A percentile compares a stretch with the other conserved stretches of the same genome.
Conservation (phyloP, 306 rosid species). For the Cajanus cajan region DNA sequence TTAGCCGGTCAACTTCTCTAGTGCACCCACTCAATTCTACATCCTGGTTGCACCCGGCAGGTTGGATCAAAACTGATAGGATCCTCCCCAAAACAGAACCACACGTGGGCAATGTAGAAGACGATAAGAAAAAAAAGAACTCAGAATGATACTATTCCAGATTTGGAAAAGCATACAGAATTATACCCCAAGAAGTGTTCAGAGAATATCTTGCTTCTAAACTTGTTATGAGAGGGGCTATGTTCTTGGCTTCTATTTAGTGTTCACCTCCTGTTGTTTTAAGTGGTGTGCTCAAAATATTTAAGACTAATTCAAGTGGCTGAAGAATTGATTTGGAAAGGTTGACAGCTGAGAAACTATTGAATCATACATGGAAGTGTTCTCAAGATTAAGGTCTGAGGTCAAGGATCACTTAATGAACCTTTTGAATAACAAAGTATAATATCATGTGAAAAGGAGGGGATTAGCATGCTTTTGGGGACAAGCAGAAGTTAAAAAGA, state of each 20-base stretch:
- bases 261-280: neutral
- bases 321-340: neutral
- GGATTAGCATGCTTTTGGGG: neutral
- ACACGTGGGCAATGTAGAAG: no score
- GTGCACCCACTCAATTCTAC: no score
- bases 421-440: neutral
- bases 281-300: neutral
- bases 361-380: neutral
- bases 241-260: neutral
- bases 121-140: no score
- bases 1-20: no score
- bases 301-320: neutral
- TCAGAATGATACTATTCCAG: no score
- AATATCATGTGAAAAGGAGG: neutral
- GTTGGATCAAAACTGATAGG: no score
- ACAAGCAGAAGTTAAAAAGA: neutral
- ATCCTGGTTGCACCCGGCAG: no score
- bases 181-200: no score
- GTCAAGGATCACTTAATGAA: neutral
- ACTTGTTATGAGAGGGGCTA: neutral
- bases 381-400: neutral
- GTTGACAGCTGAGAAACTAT: neutral
- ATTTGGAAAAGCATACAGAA: no score
- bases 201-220: conserved; percentile 1
- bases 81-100: no score